A percentile compares a stretch with the other conserved stretches of the same genome.
These are phyloP conservation scores for Hanseniaspora clermontiae DNA, from an alignment of 805 yeast genomes.

Conservation along the genomic window DNA sequence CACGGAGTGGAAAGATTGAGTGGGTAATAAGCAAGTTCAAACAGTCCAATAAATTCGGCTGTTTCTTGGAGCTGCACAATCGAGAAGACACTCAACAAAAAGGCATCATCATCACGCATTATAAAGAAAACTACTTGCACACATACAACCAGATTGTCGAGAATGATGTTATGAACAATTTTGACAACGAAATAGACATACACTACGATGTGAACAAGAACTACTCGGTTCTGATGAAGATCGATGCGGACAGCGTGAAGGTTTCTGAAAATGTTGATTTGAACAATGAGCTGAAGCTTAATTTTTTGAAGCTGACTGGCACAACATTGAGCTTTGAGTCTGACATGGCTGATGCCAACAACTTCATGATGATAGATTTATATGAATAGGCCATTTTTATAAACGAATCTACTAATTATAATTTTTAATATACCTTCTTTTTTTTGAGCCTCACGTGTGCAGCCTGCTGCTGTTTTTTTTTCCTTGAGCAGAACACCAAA, in stretches of 20 bases:
- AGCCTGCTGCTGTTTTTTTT: neutral
- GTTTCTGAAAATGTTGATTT: neutral
- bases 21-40: neutral
- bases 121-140: neutral
- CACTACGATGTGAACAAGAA: neutral
- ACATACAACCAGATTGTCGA: neutral
- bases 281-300: neutral
- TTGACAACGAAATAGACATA: neutral
- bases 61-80: neutral
- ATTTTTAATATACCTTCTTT: too few species aligned
- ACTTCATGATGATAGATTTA: constrained; percentile 6
- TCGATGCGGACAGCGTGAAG: neutral
- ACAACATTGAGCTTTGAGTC: neutral
- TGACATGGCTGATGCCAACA: neutral
- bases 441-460: neutral
- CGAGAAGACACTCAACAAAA: neutral
- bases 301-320: neutral
- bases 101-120: neutral
- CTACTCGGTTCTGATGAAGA: neutral
- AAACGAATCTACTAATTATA: neutral
- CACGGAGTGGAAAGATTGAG: neutral
- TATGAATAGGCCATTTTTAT: neutral
- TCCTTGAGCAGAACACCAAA: neutral
- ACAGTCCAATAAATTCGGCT: neutral
- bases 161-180: neutral